Percentiles rank a stretch among this genome's conserved stretches.
Conservation (phyloP, 1,284 basidiomycete genomes). For the Sparassis latifolia region DNA sequence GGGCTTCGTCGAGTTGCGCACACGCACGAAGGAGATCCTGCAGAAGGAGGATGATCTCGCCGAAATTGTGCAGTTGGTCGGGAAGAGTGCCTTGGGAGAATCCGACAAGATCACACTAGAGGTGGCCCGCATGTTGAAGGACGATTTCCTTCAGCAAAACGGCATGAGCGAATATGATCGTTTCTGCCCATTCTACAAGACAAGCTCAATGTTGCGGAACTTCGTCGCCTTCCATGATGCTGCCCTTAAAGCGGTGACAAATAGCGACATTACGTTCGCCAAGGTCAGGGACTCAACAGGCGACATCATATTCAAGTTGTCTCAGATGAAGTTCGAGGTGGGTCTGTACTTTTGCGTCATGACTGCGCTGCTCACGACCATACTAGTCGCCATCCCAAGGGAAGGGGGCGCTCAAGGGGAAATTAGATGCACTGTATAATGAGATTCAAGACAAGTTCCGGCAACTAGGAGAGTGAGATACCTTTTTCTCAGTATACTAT, state of each 20-base stretch:
- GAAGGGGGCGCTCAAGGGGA: conserved; percentile 73
- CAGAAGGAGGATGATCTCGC: conserved; percentile 99
- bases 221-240: conserved; percentile 93
- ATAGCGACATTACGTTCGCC: conserved; percentile 86
- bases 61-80: conserved; percentile 98
- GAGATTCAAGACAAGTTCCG: conserved; percentile 91
- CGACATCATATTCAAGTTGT: conserved; percentile 93
- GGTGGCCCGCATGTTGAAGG: conserved; percentile 95
- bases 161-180: conserved; percentile 98
- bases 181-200: conserved; percentile 99
- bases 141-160: conserved; percentile 98
- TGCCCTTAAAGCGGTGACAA: conserved; percentile 80
- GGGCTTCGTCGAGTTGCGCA: conserved; percentile 90
- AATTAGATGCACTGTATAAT: conserved; percentile 69
- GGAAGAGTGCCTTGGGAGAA: conserved; percentile 96
- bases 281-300: conserved; percentile 85
- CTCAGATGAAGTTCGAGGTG: conserved; percentile 98
- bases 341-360: conserved; percentile 15
- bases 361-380: neutral
- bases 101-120: conserved; percentile 98
- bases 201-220: conserved; percentile 92
- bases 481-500: conserved; percentile 10
- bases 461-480: conserved; percentile 69
- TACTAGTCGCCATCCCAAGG: conserved; percentile 79
- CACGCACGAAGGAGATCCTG: conserved; percentile 91